phyloP scores from a whole-genome alignment of 768 basidiomycete genomes.

The Tylopilus felleus region DNA sequence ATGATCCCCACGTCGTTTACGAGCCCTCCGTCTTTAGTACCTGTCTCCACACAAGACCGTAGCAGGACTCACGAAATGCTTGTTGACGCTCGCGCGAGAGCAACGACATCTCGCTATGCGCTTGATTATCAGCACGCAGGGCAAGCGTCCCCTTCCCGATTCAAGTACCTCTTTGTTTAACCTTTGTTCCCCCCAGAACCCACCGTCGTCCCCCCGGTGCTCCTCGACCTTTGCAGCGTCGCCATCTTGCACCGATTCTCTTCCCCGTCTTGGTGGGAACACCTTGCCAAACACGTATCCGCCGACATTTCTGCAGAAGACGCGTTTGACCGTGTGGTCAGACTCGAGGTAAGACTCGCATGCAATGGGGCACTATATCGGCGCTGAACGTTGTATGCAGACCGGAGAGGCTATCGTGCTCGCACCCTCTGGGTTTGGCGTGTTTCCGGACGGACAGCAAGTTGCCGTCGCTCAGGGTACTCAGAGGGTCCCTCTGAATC shows the following conservation, averaged over 20 bases:
- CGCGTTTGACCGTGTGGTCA: constrained; percentile 65
- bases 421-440: constrained; percentile 58
- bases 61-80: constrained; percentile 53
- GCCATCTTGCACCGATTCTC: constrained; percentile 72
- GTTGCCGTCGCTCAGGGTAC: background rate
- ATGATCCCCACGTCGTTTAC: background rate
- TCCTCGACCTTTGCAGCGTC: constrained; percentile 65
- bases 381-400: constrained; percentile 32
- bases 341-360: constrained; percentile 46
- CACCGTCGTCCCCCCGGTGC: constrained; percentile 63
- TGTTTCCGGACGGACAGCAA: constrained; percentile 31
- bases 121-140: constrained; percentile 73
- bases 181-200: constrained; percentile 46
- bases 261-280: constrained; percentile 73
- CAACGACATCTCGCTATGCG: constrained; percentile 73
- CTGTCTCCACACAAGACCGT: constrained; percentile 45
- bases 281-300: constrained; percentile 63
- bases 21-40: constrained; percentile 42
- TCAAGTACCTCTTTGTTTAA: background rate
- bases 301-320: constrained; percentile 56
- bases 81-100: constrained; percentile 60
- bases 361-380: background rate
- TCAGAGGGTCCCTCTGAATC: constrained; percentile 4
- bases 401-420: constrained; percentile 71
- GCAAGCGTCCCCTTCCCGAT: constrained; percentile 26